phyloP scores from a whole-genome alignment of 176 grass and related monocot genomes.

The Ensete glaucum region DNA sequence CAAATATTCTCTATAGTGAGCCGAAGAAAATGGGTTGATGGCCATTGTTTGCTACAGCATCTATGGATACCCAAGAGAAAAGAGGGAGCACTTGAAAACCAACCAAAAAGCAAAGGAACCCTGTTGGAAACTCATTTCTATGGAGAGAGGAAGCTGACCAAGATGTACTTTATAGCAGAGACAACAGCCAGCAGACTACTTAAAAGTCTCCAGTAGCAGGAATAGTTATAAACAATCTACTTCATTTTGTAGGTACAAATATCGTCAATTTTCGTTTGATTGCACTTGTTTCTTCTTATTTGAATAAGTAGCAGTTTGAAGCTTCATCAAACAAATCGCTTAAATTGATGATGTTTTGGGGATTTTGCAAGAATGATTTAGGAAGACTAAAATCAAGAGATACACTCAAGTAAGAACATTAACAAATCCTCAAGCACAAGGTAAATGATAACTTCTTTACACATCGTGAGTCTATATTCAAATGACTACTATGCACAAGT shows the following conservation, averaged over 20 bases:
- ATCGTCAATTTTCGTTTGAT: background rate
- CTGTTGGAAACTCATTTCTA: background rate
- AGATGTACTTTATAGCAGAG: background rate
- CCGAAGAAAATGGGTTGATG: background rate
- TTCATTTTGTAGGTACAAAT: background rate
- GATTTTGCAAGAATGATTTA: too few species aligned
- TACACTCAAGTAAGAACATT: too few species aligned
- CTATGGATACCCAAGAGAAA: background rate
- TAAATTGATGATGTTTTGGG: too few species aligned
- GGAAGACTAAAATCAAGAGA: too few species aligned
- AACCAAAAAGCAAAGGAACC: background rate
- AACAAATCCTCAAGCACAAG: too few species aligned
- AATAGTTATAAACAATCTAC: background rate
- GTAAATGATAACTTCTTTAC: too few species aligned
- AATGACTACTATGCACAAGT: too few species aligned
- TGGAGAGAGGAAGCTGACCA: background rate
- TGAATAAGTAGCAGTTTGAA: too few species aligned
- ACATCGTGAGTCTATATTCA: too few species aligned
- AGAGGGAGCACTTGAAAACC: background rate
- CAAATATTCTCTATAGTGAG: background rate
- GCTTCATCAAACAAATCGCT: too few species aligned
- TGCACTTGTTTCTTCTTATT: too few species aligned
- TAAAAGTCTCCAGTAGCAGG: background rate
- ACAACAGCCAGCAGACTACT: too few species aligned
- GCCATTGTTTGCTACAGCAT: background rate